Evolutionary conservation across 2,329 filamentous ascomycete genomes (phyloP).

Genomic region (Hymenoscyphus repandus): DNA sequence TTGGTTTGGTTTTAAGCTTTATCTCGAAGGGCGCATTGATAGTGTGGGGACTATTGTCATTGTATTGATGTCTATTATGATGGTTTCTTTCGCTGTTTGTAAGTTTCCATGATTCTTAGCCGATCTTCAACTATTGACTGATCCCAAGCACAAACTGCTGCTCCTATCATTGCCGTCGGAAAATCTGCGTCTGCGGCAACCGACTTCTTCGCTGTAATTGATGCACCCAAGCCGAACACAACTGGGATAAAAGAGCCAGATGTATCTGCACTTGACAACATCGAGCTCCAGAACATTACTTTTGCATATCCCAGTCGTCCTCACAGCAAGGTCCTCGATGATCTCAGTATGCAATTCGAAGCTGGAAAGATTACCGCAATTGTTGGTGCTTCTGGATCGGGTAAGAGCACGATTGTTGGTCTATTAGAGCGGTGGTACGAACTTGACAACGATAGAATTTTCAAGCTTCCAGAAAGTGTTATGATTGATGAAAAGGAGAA

Average conservation of each 20-base stretch:
- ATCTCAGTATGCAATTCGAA: constrained; percentile 52
- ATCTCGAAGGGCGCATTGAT: constrained; percentile 40
- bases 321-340: constrained; percentile 57
- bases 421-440: constrained; percentile 70
- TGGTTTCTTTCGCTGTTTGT: constrained; percentile 52
- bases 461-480: constrained; percentile 35
- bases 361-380: constrained; percentile 67
- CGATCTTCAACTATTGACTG: background rate
- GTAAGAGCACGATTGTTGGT: constrained; percentile 70
- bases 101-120: background rate
- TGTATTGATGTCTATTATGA: constrained; percentile 48
- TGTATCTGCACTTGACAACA: constrained; percentile 46
- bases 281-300: constrained; percentile 58
- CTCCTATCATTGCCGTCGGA: constrained; percentile 48
- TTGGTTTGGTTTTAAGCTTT: constrained; percentile 55
- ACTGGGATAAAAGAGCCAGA: constrained; percentile 43
- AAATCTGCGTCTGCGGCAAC: constrained; percentile 34
- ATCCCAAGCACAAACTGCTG: constrained; percentile 40
- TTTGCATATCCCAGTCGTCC: constrained; percentile 69
- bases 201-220: constrained; percentile 34
- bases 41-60: constrained; percentile 44
- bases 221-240: constrained; percentile 33
- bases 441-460: constrained; percentile 46
- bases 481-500: constrained; percentile 36
- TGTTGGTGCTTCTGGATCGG: constrained; percentile 66